These are phyloP conservation scores for Diaporthe vaccinii DNA, from an alignment of 2,329 filamentous ascomycete genomes.

Conservation along the genomic window DNA sequence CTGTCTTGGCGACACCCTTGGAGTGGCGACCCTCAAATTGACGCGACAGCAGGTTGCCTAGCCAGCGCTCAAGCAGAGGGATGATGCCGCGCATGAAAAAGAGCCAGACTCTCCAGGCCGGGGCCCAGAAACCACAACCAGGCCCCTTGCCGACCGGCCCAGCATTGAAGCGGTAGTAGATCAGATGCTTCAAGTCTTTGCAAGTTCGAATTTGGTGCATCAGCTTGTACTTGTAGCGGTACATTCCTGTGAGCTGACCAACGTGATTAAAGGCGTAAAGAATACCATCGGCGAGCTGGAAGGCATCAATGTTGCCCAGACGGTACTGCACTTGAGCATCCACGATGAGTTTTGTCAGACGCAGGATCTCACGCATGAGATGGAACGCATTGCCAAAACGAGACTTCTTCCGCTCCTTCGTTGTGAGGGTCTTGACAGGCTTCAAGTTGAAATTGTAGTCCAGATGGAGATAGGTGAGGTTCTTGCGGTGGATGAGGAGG, in stretches of 20 bases:
- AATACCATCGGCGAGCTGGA: slow-evolving; percentile 98
- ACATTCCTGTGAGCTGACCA: slow-evolving; percentile 98
- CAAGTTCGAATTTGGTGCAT: slow-evolving; percentile 99
- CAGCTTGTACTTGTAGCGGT: slow-evolving; percentile 99
- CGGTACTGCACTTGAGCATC: slow-evolving; percentile 99
- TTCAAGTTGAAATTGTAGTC: slow-evolving; percentile 99
- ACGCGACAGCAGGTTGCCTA: slow-evolving; percentile 94
- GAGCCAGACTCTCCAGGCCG: slow-evolving; percentile 98
- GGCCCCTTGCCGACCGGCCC: slow-evolving; percentile 97
- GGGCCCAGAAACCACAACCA: slow-evolving; percentile 98
- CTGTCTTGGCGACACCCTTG: slow-evolving; percentile 98
- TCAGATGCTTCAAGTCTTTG: slow-evolving; percentile 98
- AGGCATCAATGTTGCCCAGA: slow-evolving; percentile 97
- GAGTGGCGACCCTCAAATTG: slow-evolving; percentile 99
- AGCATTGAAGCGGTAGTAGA: slow-evolving; percentile 99
- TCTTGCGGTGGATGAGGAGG: slow-evolving; percentile 96
- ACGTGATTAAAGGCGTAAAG: slow-evolving; percentile 99
- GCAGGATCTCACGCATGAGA: slow-evolving; percentile 96
- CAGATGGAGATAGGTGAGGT: slow-evolving; percentile 96
- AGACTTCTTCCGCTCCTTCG: slow-evolving; percentile 99
- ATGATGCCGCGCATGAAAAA: slow-evolving; percentile 99
- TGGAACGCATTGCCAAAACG: slow-evolving; percentile 99
- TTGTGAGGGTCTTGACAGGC: slow-evolving; percentile 97
- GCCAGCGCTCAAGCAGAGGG: slow-evolving; percentile 94
- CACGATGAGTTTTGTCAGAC: slow-evolving; percentile 96